phyloP scores from a whole-genome alignment of 106 monocot species.

The Dendrobium catenatum region DNA sequence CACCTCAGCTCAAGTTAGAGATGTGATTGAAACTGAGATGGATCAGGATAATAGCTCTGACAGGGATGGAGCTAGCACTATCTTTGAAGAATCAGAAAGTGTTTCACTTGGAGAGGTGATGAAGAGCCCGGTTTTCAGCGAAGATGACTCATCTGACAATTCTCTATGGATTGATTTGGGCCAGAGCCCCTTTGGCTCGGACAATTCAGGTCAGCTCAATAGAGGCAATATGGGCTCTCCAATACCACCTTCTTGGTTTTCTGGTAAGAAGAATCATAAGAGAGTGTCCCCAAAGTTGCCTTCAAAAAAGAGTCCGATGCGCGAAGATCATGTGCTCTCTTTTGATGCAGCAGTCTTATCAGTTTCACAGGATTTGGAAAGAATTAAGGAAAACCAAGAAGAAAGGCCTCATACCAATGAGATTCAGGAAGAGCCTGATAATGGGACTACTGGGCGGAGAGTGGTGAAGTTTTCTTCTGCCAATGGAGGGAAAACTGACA shows the following conservation, averaged over 20 bases:
- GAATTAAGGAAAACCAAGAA: constrained; percentile 39
- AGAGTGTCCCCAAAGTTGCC: constrained; percentile 39
- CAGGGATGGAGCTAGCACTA: constrained; percentile 77
- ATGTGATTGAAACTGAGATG: constrained; percentile 76
- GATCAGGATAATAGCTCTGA: constrained; percentile 90
- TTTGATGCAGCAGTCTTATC: constrained; percentile 93
- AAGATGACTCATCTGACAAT: constrained; percentile 83
- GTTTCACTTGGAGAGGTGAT: constrained; percentile 83
- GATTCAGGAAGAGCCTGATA: constrained; percentile 31
- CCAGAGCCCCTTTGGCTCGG: constrained; percentile 74
- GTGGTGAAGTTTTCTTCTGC: constrained; percentile 25
- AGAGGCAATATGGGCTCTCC: constrained; percentile 71
- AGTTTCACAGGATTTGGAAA: constrained; percentile 61
- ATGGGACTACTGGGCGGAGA: constrained; percentile 1
- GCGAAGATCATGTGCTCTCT: constrained; percentile 65
- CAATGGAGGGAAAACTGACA: constrained; percentile 23
- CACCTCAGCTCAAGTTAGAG: constrained; percentile 75
- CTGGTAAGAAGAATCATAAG: constrained; percentile 54
- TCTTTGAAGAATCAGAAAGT: constrained; percentile 82
- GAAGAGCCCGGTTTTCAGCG: constrained; percentile 89
- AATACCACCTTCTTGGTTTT: constrained; percentile 74
- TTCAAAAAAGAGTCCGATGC: constrained; percentile 49
- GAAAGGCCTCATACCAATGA: constrained; percentile 18
- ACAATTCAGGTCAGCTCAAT: constrained; percentile 41
- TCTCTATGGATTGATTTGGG: constrained; percentile 96